Conservation (phyloP, 371 early-diverging fungal genomes). For the Coemansia sp. region DNA sequence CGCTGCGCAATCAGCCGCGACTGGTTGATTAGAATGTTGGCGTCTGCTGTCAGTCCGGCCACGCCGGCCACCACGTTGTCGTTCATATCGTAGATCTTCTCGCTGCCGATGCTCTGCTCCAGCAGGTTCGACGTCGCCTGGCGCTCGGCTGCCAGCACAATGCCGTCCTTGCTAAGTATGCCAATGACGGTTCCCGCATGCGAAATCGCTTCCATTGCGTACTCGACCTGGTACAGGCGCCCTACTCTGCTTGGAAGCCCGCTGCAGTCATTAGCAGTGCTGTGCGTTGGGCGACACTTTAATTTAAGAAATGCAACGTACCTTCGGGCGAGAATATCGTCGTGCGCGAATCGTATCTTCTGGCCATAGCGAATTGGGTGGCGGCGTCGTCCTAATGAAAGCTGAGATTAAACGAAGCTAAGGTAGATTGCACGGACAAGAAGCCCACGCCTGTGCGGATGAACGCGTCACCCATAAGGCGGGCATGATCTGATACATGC, state of each 20-base stretch:
- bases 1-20: constrained; percentile 88
- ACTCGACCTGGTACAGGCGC: constrained; percentile 98
- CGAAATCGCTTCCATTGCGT: constrained; percentile 99
- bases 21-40: constrained; percentile 94
- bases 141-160: constrained; percentile 97
- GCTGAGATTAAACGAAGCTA: background rate
- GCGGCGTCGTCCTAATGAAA: background rate
- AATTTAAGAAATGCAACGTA: constrained; percentile 41
- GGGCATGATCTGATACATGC: constrained; percentile 1
- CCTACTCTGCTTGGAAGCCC: constrained; percentile 59
- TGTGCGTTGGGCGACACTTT: background rate
- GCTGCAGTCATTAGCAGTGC: background rate
- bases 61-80: constrained; percentile 94
- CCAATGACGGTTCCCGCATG: constrained; percentile 98
- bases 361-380: constrained; percentile 62
- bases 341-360: constrained; percentile 97
- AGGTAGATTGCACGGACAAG: background rate
- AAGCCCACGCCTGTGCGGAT: too few relatives aligned
- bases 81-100: constrained; percentile 96
- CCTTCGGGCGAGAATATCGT: constrained; percentile 99
- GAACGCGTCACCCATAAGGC: constrained; percentile 22
- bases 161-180: constrained; percentile 89
- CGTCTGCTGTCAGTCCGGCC: constrained; percentile 98
- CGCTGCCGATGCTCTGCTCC: constrained; percentile 79
- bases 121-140: constrained; percentile 91